phyloP scores from a whole-genome alignment of 2,329 filamentous ascomycete species.

The Endothia cerciana region DNA sequence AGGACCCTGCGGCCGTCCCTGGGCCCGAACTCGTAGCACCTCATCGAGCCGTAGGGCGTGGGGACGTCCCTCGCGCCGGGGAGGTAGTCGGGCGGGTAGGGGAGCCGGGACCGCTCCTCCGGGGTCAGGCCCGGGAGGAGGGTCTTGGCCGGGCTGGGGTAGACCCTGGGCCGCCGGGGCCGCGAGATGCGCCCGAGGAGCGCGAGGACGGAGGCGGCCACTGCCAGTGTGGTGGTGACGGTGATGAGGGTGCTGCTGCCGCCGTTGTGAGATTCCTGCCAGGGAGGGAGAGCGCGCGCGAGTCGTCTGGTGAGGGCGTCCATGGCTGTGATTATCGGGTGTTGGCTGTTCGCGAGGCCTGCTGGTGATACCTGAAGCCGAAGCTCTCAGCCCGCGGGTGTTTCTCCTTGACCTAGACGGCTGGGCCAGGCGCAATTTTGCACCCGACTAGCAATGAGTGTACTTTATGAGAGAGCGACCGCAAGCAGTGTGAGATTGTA shows the following conservation, averaged over 20 bases:
- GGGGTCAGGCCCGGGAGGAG: slow-evolving; percentile 42
- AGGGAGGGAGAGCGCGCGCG: too few relatives aligned
- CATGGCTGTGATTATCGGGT: too few relatives aligned
- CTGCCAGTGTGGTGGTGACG: neutral
- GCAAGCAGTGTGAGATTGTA: too few relatives aligned
- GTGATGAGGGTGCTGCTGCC: neutral
- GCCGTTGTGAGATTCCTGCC: too few relatives aligned
- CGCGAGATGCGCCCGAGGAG: slow-evolving; percentile 11
- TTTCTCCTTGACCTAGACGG: too few relatives aligned
- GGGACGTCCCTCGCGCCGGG: slow-evolving; percentile 71
- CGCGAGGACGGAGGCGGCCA: slow-evolving; percentile 9
- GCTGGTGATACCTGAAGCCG: neutral
- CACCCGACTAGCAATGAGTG: neutral
- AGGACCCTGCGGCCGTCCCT: slow-evolving; percentile 72
- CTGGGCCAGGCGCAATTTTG: too few relatives aligned
- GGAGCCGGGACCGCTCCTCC: slow-evolving; percentile 45
- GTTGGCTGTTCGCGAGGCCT: neutral
- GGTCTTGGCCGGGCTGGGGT: slow-evolving; percentile 37
- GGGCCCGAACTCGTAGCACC: slow-evolving; percentile 73
- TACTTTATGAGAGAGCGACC: neutral
- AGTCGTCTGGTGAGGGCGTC: neutral
- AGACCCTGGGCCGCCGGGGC: slow-evolving; percentile 12
- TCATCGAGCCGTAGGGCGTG: slow-evolving; percentile 48
- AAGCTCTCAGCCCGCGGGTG: too few relatives aligned
- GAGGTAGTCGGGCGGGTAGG: slow-evolving; percentile 72